Conservation (phyloP, 371 early-diverging fungal species). For the Umbelopsis sp. region DNA sequence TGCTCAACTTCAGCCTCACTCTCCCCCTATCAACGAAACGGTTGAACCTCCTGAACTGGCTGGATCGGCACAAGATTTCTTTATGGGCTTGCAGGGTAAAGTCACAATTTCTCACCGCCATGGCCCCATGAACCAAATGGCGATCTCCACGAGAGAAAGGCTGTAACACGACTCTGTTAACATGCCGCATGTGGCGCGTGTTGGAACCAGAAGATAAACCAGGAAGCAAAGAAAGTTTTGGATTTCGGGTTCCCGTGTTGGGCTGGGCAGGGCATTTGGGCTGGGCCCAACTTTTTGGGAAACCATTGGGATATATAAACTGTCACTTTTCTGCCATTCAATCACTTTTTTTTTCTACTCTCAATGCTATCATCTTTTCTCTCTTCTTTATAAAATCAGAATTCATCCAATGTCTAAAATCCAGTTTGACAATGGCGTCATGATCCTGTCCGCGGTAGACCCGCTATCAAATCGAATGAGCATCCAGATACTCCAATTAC, state of each 20-base stretch:
- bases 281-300: slow-evolving; percentile 3
- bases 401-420: background rate
- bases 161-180: background rate
- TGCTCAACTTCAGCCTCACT: too few species aligned
- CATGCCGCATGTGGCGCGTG: background rate
- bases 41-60: background rate
- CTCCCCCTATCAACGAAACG: background rate
- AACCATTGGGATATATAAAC: background rate
- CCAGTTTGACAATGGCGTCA: slow-evolving; percentile 15
- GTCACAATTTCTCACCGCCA: background rate
- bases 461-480: slow-evolving; percentile 17
- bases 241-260: slow-evolving; percentile 18
- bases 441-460: slow-evolving; percentile 14
- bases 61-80: background rate
- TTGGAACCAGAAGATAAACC: background rate
- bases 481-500: slow-evolving; percentile 11
- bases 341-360: background rate
- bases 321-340: background rate
- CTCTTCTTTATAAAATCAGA: background rate
- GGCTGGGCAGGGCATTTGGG: background rate
- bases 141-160: slow-evolving; percentile 5
- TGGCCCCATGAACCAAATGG: background rate
- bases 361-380: background rate
- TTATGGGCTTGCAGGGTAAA: background rate
- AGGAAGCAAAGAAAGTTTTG: background rate